These are phyloP conservation scores for Rhynchosporium graminicola DNA, from an alignment of 2,329 filamentous ascomycete genomes.

Conservation along the genomic window DNA sequence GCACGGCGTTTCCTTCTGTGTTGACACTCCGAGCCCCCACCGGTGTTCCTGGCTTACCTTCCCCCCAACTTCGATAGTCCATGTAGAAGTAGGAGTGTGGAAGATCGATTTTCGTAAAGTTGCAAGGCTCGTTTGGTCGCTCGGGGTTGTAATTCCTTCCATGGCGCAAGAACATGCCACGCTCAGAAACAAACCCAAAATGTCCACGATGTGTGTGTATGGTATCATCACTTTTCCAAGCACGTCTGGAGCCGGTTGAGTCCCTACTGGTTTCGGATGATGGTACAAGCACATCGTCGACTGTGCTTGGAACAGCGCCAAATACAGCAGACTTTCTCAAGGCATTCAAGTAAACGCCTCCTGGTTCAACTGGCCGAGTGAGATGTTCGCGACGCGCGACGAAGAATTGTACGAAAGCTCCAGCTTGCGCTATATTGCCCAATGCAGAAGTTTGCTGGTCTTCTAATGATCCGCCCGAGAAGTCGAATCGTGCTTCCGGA, in stretches of 20 bases:
- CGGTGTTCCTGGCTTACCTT: background rate
- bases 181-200: constrained; percentile 65
- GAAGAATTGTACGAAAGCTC: constrained; percentile 68
- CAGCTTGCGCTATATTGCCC: constrained; percentile 60
- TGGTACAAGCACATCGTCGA: constrained; percentile 34
- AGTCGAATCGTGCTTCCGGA: constrained; percentile 55
- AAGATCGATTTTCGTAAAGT: constrained; percentile 45
- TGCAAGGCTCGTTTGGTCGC: background rate
- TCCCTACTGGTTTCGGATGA: background rate
- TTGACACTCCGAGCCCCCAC: background rate
- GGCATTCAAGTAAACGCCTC: background rate
- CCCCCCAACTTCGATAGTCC: background rate
- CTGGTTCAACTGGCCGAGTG: background rate
- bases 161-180: constrained; percentile 54
- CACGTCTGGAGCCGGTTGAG: constrained; percentile 12
- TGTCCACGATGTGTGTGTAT: constrained; percentile 38
- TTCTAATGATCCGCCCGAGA: constrained; percentile 40
- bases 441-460: constrained; percentile 43
- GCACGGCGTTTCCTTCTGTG: background rate
- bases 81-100: constrained; percentile 44
- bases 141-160: background rate
- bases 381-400: constrained; percentile 41
- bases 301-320: constrained; percentile 37
- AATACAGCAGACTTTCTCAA: constrained; percentile 31
- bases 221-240: too few relatives aligned